Evolutionary conservation across 2,329 filamentous ascomycete species (phyloP), one percentile per base, ranked within the genome.

Genomic region (Acrodontium crateriforme): DNA sequence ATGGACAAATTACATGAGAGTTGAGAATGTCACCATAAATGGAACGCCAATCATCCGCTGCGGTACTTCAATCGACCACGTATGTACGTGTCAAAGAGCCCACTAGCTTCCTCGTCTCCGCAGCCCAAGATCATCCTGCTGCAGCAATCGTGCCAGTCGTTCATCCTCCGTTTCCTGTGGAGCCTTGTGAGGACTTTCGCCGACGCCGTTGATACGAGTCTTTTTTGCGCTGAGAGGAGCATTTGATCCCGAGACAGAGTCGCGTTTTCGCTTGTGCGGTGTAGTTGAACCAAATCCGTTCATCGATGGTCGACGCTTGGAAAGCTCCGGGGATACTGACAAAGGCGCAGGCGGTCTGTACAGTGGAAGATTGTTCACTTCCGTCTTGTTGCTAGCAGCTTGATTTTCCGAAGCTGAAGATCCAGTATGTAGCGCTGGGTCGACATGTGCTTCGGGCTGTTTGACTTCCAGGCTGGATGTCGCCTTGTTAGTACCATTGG

Each of bases 271-370:
- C 38, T 45, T 47, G 10, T 24, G 25, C 2, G 33, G 19, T 6
- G 20, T 36, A 13, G 26, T 22, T 4, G 20, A 22, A 22, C 20
- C 13, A 10, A 12, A 22, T 8, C 34, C 36, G 25, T 35, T 41
- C 10, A 20, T 22, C n/a, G 37, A 9, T 3, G 25, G 26, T 24
- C 16, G 34, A 7, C 39, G 36, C 18, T 41, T 42, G 12, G 29
- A 27, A 29, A 41, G 30, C 25, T 50, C 47, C 2, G 47, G 47
- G 15, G 46, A 49, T 18, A 36, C 36, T 2, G 45, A 48, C 16
- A 42, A 27, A 9, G 43, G 39, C 10, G 37, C 37, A 9, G 46
- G 47, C 6, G 46, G 47, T 18, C 40, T 35, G 21, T 43, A 51
- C 14, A 50, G 38, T 8, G 47, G 46, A 14, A 49, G 26, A 17